Evolutionary conservation across 176 grass and related monocot genomes (phyloP).

Genomic region (Cenchrus fungigraminus): DNA sequence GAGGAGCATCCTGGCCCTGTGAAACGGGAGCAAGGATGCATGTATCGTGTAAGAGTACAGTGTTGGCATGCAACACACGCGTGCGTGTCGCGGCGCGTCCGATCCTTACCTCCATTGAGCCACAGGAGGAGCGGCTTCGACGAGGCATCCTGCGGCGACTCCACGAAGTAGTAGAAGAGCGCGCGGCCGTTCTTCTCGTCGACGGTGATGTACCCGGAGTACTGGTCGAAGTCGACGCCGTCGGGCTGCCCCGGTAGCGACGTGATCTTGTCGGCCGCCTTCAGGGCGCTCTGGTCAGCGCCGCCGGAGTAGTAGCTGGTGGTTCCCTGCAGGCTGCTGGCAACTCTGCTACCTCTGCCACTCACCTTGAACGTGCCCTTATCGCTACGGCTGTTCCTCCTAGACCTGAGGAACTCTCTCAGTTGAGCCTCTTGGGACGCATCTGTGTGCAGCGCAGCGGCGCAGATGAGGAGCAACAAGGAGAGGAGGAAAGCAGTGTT

Average conservation of each 20-base stretch:
- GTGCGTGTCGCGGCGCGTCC: not conserved
- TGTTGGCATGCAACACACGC: not conserved
- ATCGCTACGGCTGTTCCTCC: not conserved
- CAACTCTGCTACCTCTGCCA: not conserved
- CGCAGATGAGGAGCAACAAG: conserved; percentile 25
- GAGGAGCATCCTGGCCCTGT: conserved; percentile 73
- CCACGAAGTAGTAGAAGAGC: conserved; percentile 71
- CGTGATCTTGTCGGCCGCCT: conserved; percentile 49
- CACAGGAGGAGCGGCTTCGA: conserved; percentile 63
- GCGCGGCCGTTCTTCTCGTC: conserved; percentile 43
- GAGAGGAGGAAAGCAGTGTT: not conserved
- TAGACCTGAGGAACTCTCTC: conserved; percentile 37
- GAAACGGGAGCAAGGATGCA: not conserved
- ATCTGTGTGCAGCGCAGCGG: not conserved
- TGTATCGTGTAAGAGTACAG: too few relatives aligned
- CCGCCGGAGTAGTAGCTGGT: not conserved
- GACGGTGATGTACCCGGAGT: conserved; percentile 58
- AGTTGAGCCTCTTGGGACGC: conserved; percentile 36
- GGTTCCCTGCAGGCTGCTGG: not conserved
- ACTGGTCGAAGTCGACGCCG: conserved; percentile 54
- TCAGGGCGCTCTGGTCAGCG: conserved; percentile 21
- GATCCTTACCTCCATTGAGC: conserved; percentile 71
- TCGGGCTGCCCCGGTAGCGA: conserved; percentile 53
- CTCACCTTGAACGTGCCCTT: not conserved
- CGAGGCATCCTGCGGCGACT: conserved; percentile 26